A percentile compares a stretch with the other conserved stretches of the same genome.
Conservation (phyloP, 441 rosid genomes). For the Pelargonium exstipulatum region DNA sequence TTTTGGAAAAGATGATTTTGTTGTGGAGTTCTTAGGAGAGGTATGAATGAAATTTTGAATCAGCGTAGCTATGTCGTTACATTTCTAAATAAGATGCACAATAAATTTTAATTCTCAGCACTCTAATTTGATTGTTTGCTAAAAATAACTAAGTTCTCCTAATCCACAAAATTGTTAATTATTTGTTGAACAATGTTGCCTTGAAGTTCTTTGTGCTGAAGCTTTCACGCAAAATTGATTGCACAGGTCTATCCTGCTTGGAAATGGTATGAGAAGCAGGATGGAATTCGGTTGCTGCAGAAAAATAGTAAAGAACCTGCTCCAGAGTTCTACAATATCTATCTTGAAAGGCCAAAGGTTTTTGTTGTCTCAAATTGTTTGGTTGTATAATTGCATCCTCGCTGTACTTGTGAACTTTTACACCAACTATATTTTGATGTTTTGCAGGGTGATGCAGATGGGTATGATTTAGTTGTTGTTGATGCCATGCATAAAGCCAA, state of each 20-base stretch:
- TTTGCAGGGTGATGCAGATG: conserved; percentile 96
- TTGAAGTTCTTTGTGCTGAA: conserved; percentile 17
- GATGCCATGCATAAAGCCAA: conserved; percentile 99
- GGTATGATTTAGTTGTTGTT: conserved; percentile 97
- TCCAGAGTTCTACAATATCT: conserved; percentile 98
- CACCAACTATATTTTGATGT: conserved; percentile 23
- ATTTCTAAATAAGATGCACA: neutral
- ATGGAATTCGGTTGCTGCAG: conserved; percentile 94
- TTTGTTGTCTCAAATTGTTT: conserved; percentile 17
- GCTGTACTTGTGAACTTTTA: conserved; percentile 19
- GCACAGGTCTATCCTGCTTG: conserved; percentile 96
- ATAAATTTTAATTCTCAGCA: neutral
- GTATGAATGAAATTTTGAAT: conserved; percentile 31
- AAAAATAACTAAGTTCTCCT: neutral
- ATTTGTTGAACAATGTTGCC: conserved; percentile 2
- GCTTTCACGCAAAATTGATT: conserved; percentile 17
- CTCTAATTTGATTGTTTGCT: neutral
- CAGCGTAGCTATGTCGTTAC: neutral
- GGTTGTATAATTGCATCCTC: conserved; percentile 10
- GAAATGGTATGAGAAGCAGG: conserved; percentile 99
- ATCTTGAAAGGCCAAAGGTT: conserved; percentile 99
- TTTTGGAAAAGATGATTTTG: conserved; percentile 87
- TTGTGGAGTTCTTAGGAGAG: conserved; percentile 99
- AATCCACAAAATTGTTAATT: neutral
- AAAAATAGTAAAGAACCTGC: conserved; percentile 94